Conservation (phyloP, 257 asterid species). For the Plantago major region DNA sequence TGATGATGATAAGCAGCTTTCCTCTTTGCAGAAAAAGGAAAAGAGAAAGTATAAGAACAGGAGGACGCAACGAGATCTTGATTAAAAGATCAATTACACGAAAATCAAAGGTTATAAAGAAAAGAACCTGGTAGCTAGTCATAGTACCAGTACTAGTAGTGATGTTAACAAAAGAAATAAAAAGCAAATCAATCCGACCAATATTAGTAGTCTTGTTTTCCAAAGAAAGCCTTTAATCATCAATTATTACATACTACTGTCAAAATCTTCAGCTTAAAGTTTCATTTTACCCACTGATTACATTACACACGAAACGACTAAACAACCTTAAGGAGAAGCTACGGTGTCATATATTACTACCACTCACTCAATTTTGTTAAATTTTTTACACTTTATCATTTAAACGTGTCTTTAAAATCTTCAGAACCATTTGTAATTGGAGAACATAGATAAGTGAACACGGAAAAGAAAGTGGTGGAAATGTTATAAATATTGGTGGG, state of each 20-base stretch:
- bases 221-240: background rate
- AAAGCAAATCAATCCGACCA: conserved; percentile 14
- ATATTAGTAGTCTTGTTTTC: background rate
- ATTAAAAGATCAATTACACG: conserved; percentile 18
- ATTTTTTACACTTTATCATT: no score
- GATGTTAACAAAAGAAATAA: background rate
- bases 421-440: no score
- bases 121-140: no score
- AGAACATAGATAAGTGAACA: no score
- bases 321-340: no score
- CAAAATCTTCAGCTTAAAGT: conserved; percentile 23
- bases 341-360: no score
- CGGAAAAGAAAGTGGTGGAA: no score
- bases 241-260: background rate
- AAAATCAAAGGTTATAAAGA: conserved; percentile 22
- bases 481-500: no score
- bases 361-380: no score
- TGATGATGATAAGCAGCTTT: no score
- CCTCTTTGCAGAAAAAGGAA: conserved; percentile 9
- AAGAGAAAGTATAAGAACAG: conserved; percentile 4
- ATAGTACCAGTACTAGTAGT: background rate
- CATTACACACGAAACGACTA: no score
- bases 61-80: conserved; percentile 8
- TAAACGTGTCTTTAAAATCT: no score
- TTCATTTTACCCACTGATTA: background rate